Conservation (phyloP, 148 eudicot genomes). For the Talinum fruticosum region DNA sequence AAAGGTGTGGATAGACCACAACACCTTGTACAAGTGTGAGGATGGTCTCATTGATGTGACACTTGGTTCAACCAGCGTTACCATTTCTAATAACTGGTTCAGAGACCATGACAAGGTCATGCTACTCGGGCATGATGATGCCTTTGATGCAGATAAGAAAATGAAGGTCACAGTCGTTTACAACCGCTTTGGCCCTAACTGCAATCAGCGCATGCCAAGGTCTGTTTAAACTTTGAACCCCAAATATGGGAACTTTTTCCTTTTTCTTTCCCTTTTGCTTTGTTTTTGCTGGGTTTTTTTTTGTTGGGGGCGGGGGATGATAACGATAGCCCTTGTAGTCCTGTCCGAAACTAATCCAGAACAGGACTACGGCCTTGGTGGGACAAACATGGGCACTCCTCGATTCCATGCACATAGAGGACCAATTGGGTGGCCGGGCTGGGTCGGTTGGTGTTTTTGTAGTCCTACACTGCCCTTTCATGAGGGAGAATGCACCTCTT, state of each 20-base stretch:
- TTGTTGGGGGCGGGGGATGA: background rate
- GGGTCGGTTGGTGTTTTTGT: too few relatives aligned
- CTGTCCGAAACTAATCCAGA: background rate
- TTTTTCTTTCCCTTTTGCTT: background rate
- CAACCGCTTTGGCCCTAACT: slow-evolving; percentile 76
- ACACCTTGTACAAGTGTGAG: slow-evolving; percentile 51
- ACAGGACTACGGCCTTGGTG: background rate
- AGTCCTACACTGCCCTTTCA: too few relatives aligned
- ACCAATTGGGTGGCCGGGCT: too few relatives aligned
- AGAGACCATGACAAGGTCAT: slow-evolving; percentile 74
- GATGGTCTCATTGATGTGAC: slow-evolving; percentile 89
- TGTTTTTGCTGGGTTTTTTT: too few relatives aligned
- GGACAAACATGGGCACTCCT: background rate
- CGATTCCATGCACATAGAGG: too few relatives aligned
- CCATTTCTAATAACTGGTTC: slow-evolving; percentile 85
- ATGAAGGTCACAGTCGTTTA: slow-evolving; percentile 81
- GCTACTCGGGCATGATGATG: slow-evolving; percentile 86
- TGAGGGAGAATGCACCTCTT: too few relatives aligned
- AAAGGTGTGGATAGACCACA: slow-evolving; percentile 84
- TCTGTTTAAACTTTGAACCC: slow-evolving; percentile 16
- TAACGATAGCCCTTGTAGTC: background rate
- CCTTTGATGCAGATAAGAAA: slow-evolving; percentile 49
- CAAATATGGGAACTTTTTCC: too few relatives aligned
- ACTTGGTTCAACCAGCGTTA: slow-evolving; percentile 64
- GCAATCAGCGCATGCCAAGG: slow-evolving; percentile 94